These are phyloP conservation scores for Wallacemonas collosoma DNA, from an alignment of 208 protist genomes.

Conservation along the genomic window DNA sequence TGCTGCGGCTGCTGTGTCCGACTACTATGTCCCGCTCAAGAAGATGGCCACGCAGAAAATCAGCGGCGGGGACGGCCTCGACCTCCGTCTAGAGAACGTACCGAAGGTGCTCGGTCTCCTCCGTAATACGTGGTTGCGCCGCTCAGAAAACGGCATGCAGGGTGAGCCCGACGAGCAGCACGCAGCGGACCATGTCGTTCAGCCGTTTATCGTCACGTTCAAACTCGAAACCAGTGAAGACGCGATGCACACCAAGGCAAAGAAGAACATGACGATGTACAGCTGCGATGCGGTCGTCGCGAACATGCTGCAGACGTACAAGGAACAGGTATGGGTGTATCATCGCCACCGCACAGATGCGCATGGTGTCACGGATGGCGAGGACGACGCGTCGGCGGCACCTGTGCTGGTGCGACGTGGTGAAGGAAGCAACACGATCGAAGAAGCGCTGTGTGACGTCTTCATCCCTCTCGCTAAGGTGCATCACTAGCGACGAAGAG, in stretches of 20 bases:
- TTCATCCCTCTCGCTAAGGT: conserved; percentile 38
- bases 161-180: background rate
- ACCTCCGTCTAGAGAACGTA: conserved; percentile 63
- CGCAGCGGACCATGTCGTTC: conserved; percentile 9
- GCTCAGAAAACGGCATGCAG: background rate
- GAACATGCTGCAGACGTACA: conserved; percentile 86
- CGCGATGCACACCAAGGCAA: conserved; percentile 67
- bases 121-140: conserved; percentile 55
- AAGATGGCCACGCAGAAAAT: conserved; percentile 72
- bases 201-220: conserved; percentile 70
- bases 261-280: conserved; percentile 69
- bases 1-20: conserved; percentile 77
- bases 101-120: conserved; percentile 71
- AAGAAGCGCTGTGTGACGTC: conserved; percentile 49
- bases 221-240: conserved; percentile 82
- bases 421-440: conserved; percentile 49
- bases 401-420: conserved; percentile 29
- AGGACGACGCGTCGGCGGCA: conserved; percentile 24
- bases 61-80: conserved; percentile 72
- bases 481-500: background rate
- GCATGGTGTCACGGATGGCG: background rate
- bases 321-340: conserved; percentile 75
- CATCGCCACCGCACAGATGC: background rate
- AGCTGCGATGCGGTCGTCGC: conserved; percentile 77
- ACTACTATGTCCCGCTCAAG: conserved; percentile 77